Base-by-base conservation (phyloP, 352 stramenopile species). In the Phytophthora hybrid region DNA sequence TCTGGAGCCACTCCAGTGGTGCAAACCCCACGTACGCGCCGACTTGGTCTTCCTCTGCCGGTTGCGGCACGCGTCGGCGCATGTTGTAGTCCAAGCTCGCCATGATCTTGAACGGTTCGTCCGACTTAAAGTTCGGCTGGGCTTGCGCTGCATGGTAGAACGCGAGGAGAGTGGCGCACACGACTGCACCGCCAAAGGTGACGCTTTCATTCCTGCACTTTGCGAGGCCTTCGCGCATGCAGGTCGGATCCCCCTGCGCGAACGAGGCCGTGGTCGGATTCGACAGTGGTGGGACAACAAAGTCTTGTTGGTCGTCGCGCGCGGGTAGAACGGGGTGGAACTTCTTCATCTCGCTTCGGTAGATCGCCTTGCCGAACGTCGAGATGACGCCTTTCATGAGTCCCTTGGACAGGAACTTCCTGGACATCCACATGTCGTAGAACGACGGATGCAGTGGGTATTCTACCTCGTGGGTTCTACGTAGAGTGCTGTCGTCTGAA, bases 1-100 rank as follows among this genome's bases (percentile, higher is more conserved):
- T 66, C 31, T 44, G 52, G 5, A 84, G 63, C 49, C 59, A 59
- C 3, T 68, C 55, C 1, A 82, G 26, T 3, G 62, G 57, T 55
- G 54, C 61, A 10, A 77, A 73, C 2, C 65, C 68, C 6, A 79
- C 66, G 64, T 77, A 87, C 18, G 66, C 61, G 19, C 82, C 82
- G 16, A 89, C 69, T 2, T 63, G 53, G 5, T 76, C 67, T 47
- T 71, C 51, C 18, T 73, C 54, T 18, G 73, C 63, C 0, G 75
- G 72, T 11, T 65, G 49, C 1, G 77, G 66, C n/a, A 87, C 69
- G 54, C 79, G 79, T 16, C 68, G 59, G 34, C 81, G 79, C 81
- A 89, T 87, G 56, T 87, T 82, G 53, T 84, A 81, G 61, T 81
- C 69, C 67, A 82, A 52, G 34, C 79, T 58, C 14, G 73, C 56